A percentile compares a stretch with the other conserved stretches of the same genome.
These are phyloP conservation scores for Cordyceps farinosa DNA, from an alignment of 2,329 filamentous ascomycete species.

Conservation along the genomic window DNA sequence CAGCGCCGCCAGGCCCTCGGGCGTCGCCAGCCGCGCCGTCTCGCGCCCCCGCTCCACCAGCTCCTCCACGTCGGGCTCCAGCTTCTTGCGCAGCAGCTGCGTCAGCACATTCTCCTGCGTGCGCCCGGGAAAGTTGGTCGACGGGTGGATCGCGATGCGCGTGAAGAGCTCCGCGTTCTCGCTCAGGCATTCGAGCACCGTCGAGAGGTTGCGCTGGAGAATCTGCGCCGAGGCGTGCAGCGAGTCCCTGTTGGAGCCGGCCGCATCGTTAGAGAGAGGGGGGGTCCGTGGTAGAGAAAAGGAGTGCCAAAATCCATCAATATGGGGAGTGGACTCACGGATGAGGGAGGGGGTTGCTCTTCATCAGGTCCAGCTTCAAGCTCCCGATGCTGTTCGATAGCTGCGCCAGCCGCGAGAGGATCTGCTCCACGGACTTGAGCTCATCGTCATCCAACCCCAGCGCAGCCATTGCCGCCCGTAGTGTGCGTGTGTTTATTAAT, in stretches of 20 bases:
- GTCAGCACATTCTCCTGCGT: slow-evolving; percentile 63
- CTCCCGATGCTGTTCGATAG: slow-evolving; percentile 66
- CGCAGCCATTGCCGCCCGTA: slow-evolving; percentile 32
- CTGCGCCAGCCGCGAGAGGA: slow-evolving; percentile 64
- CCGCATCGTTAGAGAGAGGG: background rate
- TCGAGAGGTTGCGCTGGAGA: slow-evolving; percentile 65
- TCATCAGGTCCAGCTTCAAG: slow-evolving; percentile 57
- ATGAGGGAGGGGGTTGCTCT: slow-evolving; percentile 62
- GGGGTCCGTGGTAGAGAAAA: background rate
- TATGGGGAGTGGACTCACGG: slow-evolving; percentile 46
- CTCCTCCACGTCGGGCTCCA: slow-evolving; percentile 73
- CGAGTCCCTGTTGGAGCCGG: slow-evolving; percentile 51
- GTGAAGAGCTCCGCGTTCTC: slow-evolving; percentile 65
- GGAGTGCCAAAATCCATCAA: too few species aligned
- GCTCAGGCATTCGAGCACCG: slow-evolving; percentile 61
- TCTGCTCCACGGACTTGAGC: slow-evolving; percentile 66
- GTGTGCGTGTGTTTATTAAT: background rate
- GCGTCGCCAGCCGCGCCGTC: slow-evolving; percentile 38
- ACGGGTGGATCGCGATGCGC: slow-evolving; percentile 69
- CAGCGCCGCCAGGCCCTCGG: slow-evolving; percentile 43
- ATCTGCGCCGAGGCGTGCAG: slow-evolving; percentile 70
- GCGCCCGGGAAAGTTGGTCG: slow-evolving; percentile 69
- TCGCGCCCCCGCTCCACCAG: slow-evolving; percentile 64
- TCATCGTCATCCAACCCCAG: slow-evolving; percentile 56
- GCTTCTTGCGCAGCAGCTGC: slow-evolving; percentile 75